These are phyloP conservation scores for Fusarium beomiforme DNA, from an alignment of 2,329 filamentous ascomycete species.

Conservation along the genomic window DNA sequence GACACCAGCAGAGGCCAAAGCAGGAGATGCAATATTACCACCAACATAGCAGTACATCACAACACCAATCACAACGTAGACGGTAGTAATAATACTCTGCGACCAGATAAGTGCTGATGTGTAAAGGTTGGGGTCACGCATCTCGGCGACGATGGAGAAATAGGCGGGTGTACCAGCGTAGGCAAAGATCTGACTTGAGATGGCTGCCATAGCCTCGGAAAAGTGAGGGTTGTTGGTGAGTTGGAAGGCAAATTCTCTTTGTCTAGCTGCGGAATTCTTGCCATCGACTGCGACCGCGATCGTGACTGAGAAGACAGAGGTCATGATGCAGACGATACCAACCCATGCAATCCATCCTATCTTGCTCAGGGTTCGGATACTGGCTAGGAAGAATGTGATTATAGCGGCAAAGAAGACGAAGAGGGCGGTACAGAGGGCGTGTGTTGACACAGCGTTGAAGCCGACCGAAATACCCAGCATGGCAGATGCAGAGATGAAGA, in stretches of 20 bases:
- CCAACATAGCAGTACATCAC: slow-evolving; percentile 60
- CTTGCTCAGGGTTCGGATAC: slow-evolving; percentile 45
- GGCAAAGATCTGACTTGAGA: slow-evolving; percentile 50
- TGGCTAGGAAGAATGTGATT: slow-evolving; percentile 43
- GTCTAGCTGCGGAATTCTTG: slow-evolving; percentile 39
- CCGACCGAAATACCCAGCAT: slow-evolving; percentile 53
- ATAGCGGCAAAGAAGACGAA: slow-evolving; percentile 50
- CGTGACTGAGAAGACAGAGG: slow-evolving; percentile 42
- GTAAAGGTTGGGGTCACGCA: slow-evolving; percentile 46
- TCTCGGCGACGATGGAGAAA: slow-evolving; percentile 48
- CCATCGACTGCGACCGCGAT: slow-evolving; percentile 47
- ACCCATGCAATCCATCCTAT: slow-evolving; percentile 48
- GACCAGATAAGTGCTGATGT: slow-evolving; percentile 42
- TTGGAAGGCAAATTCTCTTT: slow-evolving; percentile 40
- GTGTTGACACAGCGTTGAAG: slow-evolving; percentile 51
- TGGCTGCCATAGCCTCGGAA: slow-evolving; percentile 43
- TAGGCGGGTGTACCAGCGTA: slow-evolving; percentile 51
- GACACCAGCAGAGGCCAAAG: slow-evolving; percentile 56
- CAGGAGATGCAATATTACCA: slow-evolving; percentile 57
- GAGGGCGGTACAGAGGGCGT: slow-evolving; percentile 52
- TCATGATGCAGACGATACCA: slow-evolving; percentile 44
- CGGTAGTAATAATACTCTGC: slow-evolving; percentile 43
- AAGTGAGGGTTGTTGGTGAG: slow-evolving; percentile 46
- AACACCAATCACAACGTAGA: slow-evolving; percentile 47
- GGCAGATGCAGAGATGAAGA: slow-evolving; percentile 50